Evolutionary conservation across 305 asterid species (phyloP), one percentile per base, ranked within the genome.

Genomic region (Coffea humblotiana): DNA sequence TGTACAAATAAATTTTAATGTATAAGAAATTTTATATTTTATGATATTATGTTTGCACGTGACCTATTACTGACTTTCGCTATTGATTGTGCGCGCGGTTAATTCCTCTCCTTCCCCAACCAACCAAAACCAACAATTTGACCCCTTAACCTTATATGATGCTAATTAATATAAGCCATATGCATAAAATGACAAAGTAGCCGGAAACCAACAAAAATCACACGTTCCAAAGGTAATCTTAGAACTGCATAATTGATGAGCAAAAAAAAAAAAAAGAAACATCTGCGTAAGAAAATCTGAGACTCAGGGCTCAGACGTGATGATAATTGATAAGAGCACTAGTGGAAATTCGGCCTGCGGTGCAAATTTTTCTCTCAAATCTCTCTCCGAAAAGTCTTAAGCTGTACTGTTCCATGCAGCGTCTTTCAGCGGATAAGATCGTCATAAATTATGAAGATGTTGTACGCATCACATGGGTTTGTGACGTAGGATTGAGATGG

Each of bases 401-500:
- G 10, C n/a, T 2, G 10, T 1, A 8, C 13, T 11, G 8, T 9
- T 48, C 13, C 52, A 48, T 48, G 11, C 13, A 9, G 18, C n/a
- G 16, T 11, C 25, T 16, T 10, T 11, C n/a, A 25, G 68, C 6
- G 3, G 35, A 63, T 63, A 63, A 63, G 68, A 63, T 63, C 68
- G 16, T 63, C 18, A 25, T 25, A 63, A 2, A 37, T 37, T 37
- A 5, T 37, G 43, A 37, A 35, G 67, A 63, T 25, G 66, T 61
- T 16, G 3, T 40, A 11, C 32, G 47, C 25, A 58, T 8, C 48
- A 52, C 27, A 54, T 72, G 47, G 6, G 43, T 37, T 37, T 77
- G 73, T 77, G 73, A 72, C 78, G 82, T 72, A 4, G 77, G 82
- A 72, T 7, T 72, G 78, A 79, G 52, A 61, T 32, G 78, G 73